Base-by-base conservation (phyloP, 305 asterid species). In the Coffea humblotiana region DNA sequence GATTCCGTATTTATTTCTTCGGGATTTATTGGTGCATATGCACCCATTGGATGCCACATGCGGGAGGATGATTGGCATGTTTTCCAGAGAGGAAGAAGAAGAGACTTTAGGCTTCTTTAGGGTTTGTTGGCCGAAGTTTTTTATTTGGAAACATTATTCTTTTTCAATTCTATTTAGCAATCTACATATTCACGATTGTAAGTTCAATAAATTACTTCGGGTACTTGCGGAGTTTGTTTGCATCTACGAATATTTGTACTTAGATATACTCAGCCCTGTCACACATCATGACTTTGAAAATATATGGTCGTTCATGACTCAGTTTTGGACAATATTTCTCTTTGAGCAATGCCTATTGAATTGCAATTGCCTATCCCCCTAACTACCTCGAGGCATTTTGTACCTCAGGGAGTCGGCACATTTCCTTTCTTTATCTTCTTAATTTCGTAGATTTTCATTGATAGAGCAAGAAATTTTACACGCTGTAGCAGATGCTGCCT, bases 11-110 rank as follows among this genome's bases (percentile, higher is more conserved):
- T 65, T 47, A 16, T 37, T 25, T n/a, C 23, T 71, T 47, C 21
- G 54, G 29, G n/a, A 40, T 71, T 25, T 71, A 11, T 71, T 40
- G 52, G 54, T 71, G 5, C 54, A n/a, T 49, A 48, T 4, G 15
- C 27, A 23, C 66, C 29, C 25, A 32, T 71, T 78, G 79, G 69
- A 67, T 61, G 73, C 61, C 21, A 29, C 80, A 64, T 18, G 65
- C 52, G 66, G 12, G 21, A 51, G 51, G 19, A 56, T 19, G 21
- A 8, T 32, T 58, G 69, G 69, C 69, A 32, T 56, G 13, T 58
- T 14, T 37, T 54, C 43, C 6, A 35, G 21, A 37, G 49, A 58
- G 21, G 66, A 32, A 8, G 71, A 13, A 29, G 77, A 35, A 29
- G 27, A 37, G 15, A 11, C 16, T 19, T 25, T 72, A n/a, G 35